Conservation (phyloP, 768 basidiomycete genomes). For the Tylopilus plumbeoviolaceoides region DNA sequence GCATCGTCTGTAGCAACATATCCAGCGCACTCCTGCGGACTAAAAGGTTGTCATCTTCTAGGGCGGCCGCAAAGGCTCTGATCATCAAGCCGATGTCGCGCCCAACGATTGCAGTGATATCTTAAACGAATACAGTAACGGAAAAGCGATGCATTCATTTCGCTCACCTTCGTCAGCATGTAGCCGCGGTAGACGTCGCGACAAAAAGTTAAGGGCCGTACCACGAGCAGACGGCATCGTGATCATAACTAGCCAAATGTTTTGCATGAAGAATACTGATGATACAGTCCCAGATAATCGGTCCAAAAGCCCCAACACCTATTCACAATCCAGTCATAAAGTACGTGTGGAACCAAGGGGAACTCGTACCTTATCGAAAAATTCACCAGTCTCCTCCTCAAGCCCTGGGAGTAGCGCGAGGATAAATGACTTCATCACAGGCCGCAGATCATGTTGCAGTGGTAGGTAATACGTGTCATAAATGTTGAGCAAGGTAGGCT, state of each 20-base stretch:
- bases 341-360: background rate
- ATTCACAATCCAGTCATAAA: slow-evolving; percentile 12
- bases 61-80: slow-evolving; percentile 81
- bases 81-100: slow-evolving; percentile 92
- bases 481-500: slow-evolving; percentile 88
- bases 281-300: slow-evolving; percentile 80
- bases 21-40: slow-evolving; percentile 87
- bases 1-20: slow-evolving; percentile 72
- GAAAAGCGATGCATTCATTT: background rate
- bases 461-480: slow-evolving; percentile 93
- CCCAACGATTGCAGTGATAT: slow-evolving; percentile 71
- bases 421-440: slow-evolving; percentile 92
- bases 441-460: slow-evolving; percentile 73
- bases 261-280: slow-evolving; percentile 90
- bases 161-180: slow-evolving; percentile 64
- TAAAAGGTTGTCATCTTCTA: slow-evolving; percentile 92
- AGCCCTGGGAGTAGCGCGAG: slow-evolving; percentile 90
- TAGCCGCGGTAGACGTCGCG: slow-evolving; percentile 70
- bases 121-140: slow-evolving; percentile 29
- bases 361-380: slow-evolving; percentile 75
- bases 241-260: slow-evolving; percentile 90
- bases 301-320: slow-evolving; percentile 82
- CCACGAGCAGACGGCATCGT: slow-evolving; percentile 84
- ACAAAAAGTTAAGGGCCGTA: slow-evolving; percentile 83
- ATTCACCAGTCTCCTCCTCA: slow-evolving; percentile 97